A percentile compares a stretch with the other conserved stretches of the same genome.
Conservation (phyloP, 2,329 filamentous ascomycete genomes). For the Furcasterigmium furcatum region DNA sequence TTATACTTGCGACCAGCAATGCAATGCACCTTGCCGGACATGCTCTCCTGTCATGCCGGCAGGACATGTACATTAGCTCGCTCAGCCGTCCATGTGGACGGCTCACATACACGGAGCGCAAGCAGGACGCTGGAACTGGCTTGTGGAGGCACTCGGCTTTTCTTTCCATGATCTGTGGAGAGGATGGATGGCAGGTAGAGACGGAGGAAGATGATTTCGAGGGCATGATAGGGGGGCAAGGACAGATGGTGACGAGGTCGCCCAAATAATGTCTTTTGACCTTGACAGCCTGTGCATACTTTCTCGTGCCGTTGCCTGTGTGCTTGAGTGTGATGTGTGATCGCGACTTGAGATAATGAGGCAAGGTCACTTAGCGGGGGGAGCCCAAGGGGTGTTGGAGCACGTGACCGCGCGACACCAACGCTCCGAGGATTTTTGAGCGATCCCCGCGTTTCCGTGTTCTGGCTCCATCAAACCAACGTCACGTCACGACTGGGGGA, state of each 20-base stretch:
- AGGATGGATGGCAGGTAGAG: neutral
- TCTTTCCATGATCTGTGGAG: neutral
- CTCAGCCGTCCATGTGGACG: neutral
- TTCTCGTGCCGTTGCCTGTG: neutral
- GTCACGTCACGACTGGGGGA: no score
- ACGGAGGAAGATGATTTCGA: no score
- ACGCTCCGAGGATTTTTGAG: conserved; percentile 6
- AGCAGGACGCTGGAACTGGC: neutral
- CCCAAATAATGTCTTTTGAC: neutral
- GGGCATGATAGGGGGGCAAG: neutral
- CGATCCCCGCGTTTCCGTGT: neutral
- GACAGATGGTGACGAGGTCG: neutral
- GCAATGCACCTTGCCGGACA: neutral
- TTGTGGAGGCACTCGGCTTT: neutral
- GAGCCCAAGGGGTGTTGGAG: neutral
- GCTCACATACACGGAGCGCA: neutral
- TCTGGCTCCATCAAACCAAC: no score
- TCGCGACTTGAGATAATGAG: neutral
- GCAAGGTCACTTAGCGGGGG: neutral
- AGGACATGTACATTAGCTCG: conserved; percentile 1
- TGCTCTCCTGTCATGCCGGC: neutral
- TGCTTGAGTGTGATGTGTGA: neutral
- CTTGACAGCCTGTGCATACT: no score
- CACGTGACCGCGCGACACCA: conserved; percentile 8
- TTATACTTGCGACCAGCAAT: neutral